Percentiles rank a stretch among this genome's conserved stretches.
Conservation (phyloP, 2,329 filamentous ascomycete genomes). For the Paracoccidioides brasiliensis region DNA sequence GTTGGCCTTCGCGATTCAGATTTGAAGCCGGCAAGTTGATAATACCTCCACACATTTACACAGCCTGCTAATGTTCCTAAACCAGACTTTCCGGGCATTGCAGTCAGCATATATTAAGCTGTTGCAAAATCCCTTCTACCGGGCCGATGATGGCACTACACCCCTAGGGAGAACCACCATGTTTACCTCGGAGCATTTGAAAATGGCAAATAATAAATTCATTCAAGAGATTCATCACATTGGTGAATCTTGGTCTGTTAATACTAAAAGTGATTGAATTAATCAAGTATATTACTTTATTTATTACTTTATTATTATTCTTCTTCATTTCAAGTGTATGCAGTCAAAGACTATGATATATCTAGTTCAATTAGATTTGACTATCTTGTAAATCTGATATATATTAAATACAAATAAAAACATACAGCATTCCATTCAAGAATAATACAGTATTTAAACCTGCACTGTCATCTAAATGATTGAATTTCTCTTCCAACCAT, state of each 20-base stretch:
- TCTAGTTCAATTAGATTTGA: no score
- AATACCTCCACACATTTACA: not conserved
- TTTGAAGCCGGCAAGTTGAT: slow-evolving; percentile 56
- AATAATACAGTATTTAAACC: not conserved
- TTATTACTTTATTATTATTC: not conserved
- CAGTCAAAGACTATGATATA: no score
- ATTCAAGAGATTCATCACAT: slow-evolving; percentile 71
- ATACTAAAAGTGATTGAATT: slow-evolving; percentile 19
- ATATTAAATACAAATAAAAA: not conserved
- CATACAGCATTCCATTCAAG: no score
- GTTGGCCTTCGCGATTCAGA: slow-evolving; percentile 73
- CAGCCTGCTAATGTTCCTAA: not conserved
- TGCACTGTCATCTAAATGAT: no score
- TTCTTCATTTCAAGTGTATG: no score
- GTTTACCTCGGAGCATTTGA: slow-evolving; percentile 37
- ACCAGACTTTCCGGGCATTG: slow-evolving; percentile 70
- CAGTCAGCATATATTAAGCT: slow-evolving; percentile 84
- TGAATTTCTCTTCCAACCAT: no score
- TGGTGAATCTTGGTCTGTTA: slow-evolving; percentile 72
- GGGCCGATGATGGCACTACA: slow-evolving; percentile 59
- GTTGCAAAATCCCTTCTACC: slow-evolving; percentile 88
- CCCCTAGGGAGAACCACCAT: slow-evolving; percentile 41
- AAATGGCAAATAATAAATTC: slow-evolving; percentile 73
- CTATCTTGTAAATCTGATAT: no score
- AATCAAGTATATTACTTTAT: no score